Percentiles rank a stretch among this genome's conserved stretches.
phyloP scores from a whole-genome alignment of 805 yeast genomes.

The Dipodascus albidus region DNA sequence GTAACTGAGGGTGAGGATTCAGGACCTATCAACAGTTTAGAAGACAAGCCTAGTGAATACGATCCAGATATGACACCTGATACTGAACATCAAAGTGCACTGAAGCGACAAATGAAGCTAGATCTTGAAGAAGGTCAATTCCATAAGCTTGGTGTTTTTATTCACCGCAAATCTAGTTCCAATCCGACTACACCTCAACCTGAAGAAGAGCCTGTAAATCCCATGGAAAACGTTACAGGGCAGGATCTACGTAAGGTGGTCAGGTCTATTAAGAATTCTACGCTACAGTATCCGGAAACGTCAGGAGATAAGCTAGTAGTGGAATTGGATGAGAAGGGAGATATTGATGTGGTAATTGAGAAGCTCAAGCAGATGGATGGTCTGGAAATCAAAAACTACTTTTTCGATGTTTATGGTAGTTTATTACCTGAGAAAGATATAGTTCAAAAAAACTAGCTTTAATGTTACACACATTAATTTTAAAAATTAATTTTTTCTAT shows the following conservation, averaged over 20 bases:
- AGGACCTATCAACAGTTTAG: no score
- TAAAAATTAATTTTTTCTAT: no score
- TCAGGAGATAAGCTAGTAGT: not conserved
- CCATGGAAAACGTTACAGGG: not conserved
- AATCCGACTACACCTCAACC: not conserved
- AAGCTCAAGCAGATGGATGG: not conserved
- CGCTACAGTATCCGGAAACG: not conserved
- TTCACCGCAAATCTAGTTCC: not conserved
- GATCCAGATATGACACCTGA: constrained; percentile 7
- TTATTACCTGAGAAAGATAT: not conserved
- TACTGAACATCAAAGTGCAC: constrained; percentile 20
- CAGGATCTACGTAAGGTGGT: not conserved
- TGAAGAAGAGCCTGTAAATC: not conserved
- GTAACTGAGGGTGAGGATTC: not conserved
- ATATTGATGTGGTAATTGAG: not conserved
- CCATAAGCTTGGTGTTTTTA: constrained; percentile 71
- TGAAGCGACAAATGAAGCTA: constrained; percentile 54
- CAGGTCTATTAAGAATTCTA: not conserved
- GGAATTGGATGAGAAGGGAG: not conserved
- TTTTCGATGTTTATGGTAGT: not conserved
- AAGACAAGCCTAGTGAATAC: not conserved
- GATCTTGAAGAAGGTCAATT: constrained; percentile 90
- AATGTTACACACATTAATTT: no score
- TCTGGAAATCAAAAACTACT: not conserved
- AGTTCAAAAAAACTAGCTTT: not conserved